Conservation (phyloP, 257 asterid genomes). For the Scutellaria galericulata region DNA sequence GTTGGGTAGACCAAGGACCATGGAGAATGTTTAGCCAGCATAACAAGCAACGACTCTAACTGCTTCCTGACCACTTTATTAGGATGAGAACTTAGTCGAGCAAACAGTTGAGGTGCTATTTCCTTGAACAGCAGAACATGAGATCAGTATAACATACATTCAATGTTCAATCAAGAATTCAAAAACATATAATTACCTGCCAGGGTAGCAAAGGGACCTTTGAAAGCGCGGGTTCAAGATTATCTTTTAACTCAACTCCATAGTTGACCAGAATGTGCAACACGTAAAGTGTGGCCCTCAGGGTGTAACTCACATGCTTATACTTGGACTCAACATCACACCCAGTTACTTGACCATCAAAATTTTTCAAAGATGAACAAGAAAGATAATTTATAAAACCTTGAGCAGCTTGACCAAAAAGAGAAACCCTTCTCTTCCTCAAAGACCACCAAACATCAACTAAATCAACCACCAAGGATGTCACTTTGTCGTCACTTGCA, state of each 20-base stretch:
- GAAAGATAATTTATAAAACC: constrained; percentile 87
- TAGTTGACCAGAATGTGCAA: constrained; percentile 86
- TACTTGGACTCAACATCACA: constrained; percentile 56
- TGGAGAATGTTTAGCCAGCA: constrained; percentile 90
- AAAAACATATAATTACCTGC: constrained; percentile 69
- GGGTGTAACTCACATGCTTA: constrained; percentile 68
- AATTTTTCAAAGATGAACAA: constrained; percentile 65
- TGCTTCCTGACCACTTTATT: constrained; percentile 84
- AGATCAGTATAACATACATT: constrained; percentile 43
- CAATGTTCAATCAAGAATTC: constrained; percentile 33
- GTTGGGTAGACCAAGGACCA: constrained; percentile 95
- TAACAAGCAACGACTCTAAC: constrained; percentile 80
- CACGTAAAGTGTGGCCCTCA: constrained; percentile 84
- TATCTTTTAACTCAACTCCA: constrained; percentile 85
- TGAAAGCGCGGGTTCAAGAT: constrained; percentile 80
- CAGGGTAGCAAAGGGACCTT: constrained; percentile 91
- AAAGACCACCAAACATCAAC: constrained; percentile 84
- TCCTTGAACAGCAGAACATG: constrained; percentile 62
- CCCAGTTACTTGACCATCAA: constrained; percentile 67
- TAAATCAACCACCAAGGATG: constrained; percentile 59
- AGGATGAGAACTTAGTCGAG: constrained; percentile 94
- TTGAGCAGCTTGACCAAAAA: constrained; percentile 94
- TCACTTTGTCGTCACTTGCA: constrained; percentile 53
- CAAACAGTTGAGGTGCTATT: constrained; percentile 91
- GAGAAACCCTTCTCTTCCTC: constrained; percentile 81